Base-by-base conservation (phyloP, 2,329 filamentous ascomycete genomes). In the Fusarium nelsonii region DNA sequence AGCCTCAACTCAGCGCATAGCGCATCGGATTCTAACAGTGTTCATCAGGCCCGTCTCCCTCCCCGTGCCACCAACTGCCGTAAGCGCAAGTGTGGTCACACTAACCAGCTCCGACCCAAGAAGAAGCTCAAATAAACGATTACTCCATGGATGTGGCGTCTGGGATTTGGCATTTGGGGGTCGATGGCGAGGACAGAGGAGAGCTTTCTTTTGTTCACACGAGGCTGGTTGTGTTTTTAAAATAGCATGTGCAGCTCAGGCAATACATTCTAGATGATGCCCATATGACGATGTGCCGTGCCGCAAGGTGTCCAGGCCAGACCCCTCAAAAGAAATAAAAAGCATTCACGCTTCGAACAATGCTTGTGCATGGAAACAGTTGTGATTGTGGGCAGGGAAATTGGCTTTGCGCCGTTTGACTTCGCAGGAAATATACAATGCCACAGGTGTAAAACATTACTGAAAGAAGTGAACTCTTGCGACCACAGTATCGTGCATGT, bases 31-130 rank as follows among this genome's bases (percentile, higher is more conserved):
- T 44, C 63, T 40, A 36, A 46, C 64, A 28, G n/a, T 18, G n/a
- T 26, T 30, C 4, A 11, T 46, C 63, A 89, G 86, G 88, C 88
- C 71, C 94, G 95, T 84, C 94, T 98, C 73, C 95, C 95, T 76
- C 95, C 95, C 77, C 93, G 96, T 90, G 96, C 96, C 80, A 97
- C 95, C 90, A 99, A 99, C 92, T 99, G 96, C 93, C 90, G 94
- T 81, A 98, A 98, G 94, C 94, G 94, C 88, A 98, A 98, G 91
- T 98, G 95, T 86, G 96, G 95, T 73, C 96, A 98, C 92, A 97
- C 92, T 88, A 98, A 98, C 93, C 96, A 99, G 91, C 93, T 99
- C 83, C 93, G 96, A 87, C 96, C 96, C 85, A 99, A 99, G 95
- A 99, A 99, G 94, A 99, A 99, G 95, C 90, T 97, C 83, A 97